Conservation (phyloP, 2,329 filamentous ascomycete species). For the Cladophialophora bantiana region DNA sequence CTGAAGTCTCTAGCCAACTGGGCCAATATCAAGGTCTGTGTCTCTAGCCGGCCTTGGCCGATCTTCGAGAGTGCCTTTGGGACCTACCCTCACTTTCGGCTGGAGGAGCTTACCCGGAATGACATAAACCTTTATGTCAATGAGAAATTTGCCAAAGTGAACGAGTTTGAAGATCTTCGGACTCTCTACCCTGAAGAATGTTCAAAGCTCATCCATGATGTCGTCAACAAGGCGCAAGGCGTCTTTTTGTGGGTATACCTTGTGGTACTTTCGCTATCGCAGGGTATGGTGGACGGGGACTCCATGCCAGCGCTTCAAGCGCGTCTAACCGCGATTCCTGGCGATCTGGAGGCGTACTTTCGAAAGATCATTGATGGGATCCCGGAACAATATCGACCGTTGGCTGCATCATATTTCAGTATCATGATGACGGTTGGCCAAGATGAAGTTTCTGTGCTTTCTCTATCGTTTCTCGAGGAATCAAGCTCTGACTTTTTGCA, state of each 20-base stretch:
- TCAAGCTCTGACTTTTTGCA: too few relatives aligned
- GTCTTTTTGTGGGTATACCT: conserved; percentile 20
- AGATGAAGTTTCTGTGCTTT: too few relatives aligned
- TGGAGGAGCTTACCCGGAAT: background rate
- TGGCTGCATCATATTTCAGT: background rate
- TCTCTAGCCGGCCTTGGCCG: conserved; percentile 1
- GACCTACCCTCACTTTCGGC: background rate
- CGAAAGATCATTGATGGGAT: background rate
- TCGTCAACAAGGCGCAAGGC: conserved; percentile 9
- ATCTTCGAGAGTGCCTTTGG: conserved; percentile 5
- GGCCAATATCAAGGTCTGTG: conserved; percentile 5
- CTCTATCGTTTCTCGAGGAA: too few relatives aligned
- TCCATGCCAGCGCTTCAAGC: background rate
- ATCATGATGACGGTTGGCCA: background rate
- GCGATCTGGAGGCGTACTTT: conserved; percentile 7
- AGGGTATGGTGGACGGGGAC: background rate
- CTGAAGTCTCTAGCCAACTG: background rate
- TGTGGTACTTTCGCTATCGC: background rate
- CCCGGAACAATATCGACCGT: background rate
- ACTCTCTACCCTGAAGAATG: background rate
- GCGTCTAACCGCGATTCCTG: background rate
- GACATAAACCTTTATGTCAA: background rate
- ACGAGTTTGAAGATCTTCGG: background rate
- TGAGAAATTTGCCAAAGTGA: background rate
- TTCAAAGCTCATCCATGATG: background rate